A percentile compares a stretch with the other conserved stretches of the same genome.
Evolutionary conservation across 139 green algal species (phyloP).

Genomic region (Desmodesmus armatus): DNA sequence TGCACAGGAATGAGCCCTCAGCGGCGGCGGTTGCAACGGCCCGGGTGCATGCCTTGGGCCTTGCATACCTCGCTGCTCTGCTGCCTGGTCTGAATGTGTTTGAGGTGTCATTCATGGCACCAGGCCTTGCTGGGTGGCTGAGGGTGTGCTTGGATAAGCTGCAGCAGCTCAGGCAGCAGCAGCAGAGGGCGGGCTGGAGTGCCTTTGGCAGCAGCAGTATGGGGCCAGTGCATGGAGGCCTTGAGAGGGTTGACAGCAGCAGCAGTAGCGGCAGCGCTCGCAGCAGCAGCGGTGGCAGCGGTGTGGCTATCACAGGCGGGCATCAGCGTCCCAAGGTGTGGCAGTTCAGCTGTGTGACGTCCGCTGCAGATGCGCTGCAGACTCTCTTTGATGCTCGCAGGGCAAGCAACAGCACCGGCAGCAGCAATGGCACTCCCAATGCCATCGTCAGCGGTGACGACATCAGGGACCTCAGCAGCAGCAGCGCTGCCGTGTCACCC

Average conservation of each 20-base stretch:
- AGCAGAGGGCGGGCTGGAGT: not conserved
- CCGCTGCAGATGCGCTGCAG: not conserved
- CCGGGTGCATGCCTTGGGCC: not conserved
- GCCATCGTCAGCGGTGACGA: no score
- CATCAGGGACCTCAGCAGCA: no score
- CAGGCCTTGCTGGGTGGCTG: constrained; percentile 33
- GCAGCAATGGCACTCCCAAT: not conserved
- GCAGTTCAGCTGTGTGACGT: constrained; percentile 21
- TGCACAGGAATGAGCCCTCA: constrained; percentile 10
- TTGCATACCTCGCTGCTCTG: constrained; percentile 32
- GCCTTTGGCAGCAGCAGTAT: not conserved
- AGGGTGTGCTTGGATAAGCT: not conserved
- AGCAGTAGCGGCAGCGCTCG: not conserved
- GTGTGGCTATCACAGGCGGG: no score
- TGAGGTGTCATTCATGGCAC: constrained; percentile 76
- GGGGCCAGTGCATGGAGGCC: not conserved
- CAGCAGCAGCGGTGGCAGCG: constrained; percentile 6
- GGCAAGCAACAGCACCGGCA: not conserved
- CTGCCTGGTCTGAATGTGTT: constrained; percentile 65
- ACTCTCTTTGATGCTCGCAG: not conserved
- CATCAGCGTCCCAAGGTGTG: constrained; percentile 7
- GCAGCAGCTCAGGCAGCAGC: not conserved
- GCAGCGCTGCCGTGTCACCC: not conserved
- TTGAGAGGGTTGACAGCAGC: not conserved
- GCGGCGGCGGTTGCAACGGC: constrained; percentile 34